Evolutionary conservation across 2,329 filamentous ascomycete species (phyloP).

Genomic region (Paracoccidioides brasiliensis): DNA sequence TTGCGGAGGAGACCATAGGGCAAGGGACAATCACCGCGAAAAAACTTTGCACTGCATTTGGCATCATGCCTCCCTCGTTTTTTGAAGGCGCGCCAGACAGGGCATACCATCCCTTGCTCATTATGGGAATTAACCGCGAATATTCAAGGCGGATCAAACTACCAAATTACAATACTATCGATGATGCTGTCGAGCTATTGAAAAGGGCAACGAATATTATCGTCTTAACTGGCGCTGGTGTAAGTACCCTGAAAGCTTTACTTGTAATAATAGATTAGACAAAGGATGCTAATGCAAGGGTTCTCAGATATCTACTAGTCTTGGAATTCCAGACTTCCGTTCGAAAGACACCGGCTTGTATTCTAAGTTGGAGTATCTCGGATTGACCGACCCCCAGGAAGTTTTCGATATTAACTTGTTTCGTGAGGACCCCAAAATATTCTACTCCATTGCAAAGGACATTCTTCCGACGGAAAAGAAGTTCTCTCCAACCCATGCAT

Average conservation of each 20-base stretch:
- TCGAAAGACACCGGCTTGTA: constrained; percentile 90
- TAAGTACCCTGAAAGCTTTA: constrained; percentile 19
- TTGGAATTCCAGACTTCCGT: constrained; percentile 94
- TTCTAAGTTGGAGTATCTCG: constrained; percentile 65
- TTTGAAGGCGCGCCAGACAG: constrained; percentile 62
- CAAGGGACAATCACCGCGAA: constrained; percentile 59
- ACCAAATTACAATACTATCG: constrained; percentile 64
- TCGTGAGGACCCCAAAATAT: constrained; percentile 70
- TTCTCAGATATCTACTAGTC: constrained; percentile 68
- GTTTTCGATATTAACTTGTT: constrained; percentile 90
- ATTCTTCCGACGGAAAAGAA: constrained; percentile 70
- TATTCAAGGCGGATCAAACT: constrained; percentile 72
- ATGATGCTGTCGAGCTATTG: constrained; percentile 72
- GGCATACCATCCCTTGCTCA: constrained; percentile 60
- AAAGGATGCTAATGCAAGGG: constrained; percentile 3
- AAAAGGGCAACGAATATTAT: constrained; percentile 68
- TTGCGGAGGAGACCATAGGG: constrained; percentile 60
- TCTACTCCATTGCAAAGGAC: constrained; percentile 83
- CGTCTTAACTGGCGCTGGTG: constrained; percentile 81
- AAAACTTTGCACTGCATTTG: constrained; percentile 78
- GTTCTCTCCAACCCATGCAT: constrained; percentile 85
- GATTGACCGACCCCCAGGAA: constrained; percentile 74
- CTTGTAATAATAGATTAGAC: not conserved
- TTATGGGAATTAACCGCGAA: constrained; percentile 65
- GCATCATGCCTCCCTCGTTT: constrained; percentile 58